Percentiles rank a stretch among this genome's conserved stretches.
phyloP scores from a whole-genome alignment of 768 basidiomycete species.

The Candolleomyces eurysporus region DNA sequence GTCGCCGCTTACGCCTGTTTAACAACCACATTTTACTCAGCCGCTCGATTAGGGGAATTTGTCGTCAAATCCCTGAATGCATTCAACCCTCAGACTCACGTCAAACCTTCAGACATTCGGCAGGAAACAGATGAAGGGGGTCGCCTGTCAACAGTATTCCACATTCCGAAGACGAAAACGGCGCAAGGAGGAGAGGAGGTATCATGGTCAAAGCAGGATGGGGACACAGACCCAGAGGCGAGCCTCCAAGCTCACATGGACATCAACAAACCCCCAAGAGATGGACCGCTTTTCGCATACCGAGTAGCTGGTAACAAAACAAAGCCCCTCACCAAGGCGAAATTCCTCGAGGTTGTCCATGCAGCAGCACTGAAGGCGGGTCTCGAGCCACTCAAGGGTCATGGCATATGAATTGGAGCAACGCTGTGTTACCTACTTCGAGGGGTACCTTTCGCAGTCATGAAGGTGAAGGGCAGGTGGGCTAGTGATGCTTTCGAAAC shows the following conservation, averaged over 20 bases:
- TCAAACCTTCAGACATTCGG: constrained; percentile 23
- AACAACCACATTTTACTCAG: constrained; percentile 35
- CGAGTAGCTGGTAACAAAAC: neutral
- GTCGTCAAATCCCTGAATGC: constrained; percentile 26
- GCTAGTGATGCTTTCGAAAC: constrained; percentile 8
- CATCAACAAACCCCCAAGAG: constrained; percentile 18
- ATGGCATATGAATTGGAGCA: constrained; percentile 24
- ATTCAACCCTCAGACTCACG: constrained; percentile 28
- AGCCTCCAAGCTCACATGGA: constrained; percentile 21
- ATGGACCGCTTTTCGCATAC: constrained; percentile 15
- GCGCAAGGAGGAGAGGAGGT: constrained; percentile 6
- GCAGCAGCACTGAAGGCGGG: constrained; percentile 10
- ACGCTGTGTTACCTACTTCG: constrained; percentile 35
- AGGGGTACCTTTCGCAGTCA: constrained; percentile 30
- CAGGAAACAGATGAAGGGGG: constrained; percentile 21
- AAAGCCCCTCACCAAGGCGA: constrained; percentile 23
- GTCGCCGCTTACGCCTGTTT: constrained; percentile 36
- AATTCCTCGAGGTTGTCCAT: constrained; percentile 20
- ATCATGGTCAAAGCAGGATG: constrained; percentile 14
- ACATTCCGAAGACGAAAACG: constrained; percentile 26
- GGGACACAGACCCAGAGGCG: constrained; percentile 14
- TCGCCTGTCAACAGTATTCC: constrained; percentile 21
- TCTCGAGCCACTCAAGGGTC: constrained; percentile 17
- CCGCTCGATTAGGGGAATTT: constrained; percentile 35
- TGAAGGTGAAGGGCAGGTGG: constrained; percentile 33